These are phyloP conservation scores for Solanum hybrid DNA, from an alignment of 305 asterid species.

Conservation along the genomic window DNA sequence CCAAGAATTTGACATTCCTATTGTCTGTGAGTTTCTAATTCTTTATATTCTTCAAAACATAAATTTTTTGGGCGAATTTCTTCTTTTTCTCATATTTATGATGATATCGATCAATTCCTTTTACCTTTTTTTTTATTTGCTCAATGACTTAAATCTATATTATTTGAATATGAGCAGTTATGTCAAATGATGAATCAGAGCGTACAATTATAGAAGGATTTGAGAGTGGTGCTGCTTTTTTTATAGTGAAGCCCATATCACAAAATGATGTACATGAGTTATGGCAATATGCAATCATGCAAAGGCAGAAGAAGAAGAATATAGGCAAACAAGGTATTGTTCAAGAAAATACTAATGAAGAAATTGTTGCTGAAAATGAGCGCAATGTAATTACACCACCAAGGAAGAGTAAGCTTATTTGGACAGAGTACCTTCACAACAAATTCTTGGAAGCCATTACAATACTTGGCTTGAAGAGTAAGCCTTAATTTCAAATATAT, in stretches of 20 bases:
- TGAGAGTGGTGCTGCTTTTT: constrained; percentile 35
- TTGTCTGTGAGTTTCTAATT: constrained; percentile 30
- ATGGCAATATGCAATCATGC: constrained; percentile 38
- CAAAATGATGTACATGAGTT: constrained; percentile 34
- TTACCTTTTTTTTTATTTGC: background rate
- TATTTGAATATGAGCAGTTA: constrained; percentile 20
- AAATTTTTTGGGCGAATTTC: too few relatives aligned
- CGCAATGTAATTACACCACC: background rate
- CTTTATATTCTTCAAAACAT: background rate
- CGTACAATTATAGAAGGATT: constrained; percentile 21
- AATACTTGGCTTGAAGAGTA: constrained; percentile 47
- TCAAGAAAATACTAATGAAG: background rate
- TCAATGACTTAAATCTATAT: background rate
- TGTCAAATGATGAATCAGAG: constrained; percentile 39
- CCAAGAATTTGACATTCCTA: constrained; percentile 41
- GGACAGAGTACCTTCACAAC: constrained; percentile 48
- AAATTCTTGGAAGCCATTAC: constrained; percentile 53
- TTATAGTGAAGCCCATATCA: constrained; percentile 37
- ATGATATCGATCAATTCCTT: background rate
- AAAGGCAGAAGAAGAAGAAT: background rate
- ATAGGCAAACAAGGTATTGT: background rate
- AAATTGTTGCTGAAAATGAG: background rate
- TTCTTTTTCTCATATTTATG: background rate
- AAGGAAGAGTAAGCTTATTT: constrained; percentile 35
- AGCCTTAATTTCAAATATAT: background rate